Base-by-base conservation (phyloP, 192 early-diverging fungal species). In the Lobulomyces angularis region DNA sequence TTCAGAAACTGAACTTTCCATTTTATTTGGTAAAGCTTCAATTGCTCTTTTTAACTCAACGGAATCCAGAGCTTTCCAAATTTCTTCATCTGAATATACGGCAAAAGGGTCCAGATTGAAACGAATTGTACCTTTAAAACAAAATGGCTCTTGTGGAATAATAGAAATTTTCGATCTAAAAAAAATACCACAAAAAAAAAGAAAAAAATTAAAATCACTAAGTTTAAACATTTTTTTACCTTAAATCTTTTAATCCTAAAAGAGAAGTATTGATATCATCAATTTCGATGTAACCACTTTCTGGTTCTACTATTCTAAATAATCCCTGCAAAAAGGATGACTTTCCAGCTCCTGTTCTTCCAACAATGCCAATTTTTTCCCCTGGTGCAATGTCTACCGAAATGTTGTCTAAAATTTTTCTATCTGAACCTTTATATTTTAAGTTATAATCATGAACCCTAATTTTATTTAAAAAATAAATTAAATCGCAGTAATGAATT, bases 91-190 rank as follows among this genome's bases (percentile, higher is more conserved):
- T 1, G 51, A 51, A 21, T 60, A 54, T 5, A 45, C 36, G 37
- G 61, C 49, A 46, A 81, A 76, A 3, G 91, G 91, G 55, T 93
- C 90, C 19, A 94, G 55, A 60, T 96, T 96, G 30, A 66, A 79
- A 20, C 84, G 77, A 21, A 93, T 70, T 0, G 86, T 81, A 3
- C 82, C 84, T 7, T 64, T 66, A 52, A 74, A 74, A 25, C 36
- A 34, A 2, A 71, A 70, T 2, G 88, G 72, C 11, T 87, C 80
- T 50, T 96, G 92, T 7, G 92, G 90, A 37, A 96, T 94, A 24
- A 96, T 81, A 3, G 80, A 69, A 46, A 96, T 61, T 12, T 72
- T 64, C 47, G 60, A 72, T 12, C 85, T 59, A 12, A 90, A 57
- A 29, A n/a, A n/a, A n/a, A n/a, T n/a, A n/a, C n/a, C n/a, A n/a